Conservation (phyloP, 305 asterid species). For the Plantago coronopus region DNA sequence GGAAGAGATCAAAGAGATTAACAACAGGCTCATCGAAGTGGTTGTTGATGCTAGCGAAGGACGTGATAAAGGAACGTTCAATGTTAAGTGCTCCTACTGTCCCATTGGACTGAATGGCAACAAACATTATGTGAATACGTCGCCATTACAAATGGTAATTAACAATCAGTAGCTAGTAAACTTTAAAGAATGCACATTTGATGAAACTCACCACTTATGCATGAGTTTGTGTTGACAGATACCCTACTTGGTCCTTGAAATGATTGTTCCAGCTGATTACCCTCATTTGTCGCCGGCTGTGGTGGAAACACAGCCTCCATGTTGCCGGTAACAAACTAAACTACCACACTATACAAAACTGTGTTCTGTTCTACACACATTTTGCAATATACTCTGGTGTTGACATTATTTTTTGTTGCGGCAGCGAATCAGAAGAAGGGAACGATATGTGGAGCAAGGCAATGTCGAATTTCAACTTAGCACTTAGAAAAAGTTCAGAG, state of each 20-base stretch:
- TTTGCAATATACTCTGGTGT: no score
- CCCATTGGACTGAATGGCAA: neutral
- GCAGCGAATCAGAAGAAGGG: slow-evolving; percentile 3
- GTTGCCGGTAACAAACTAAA: slow-evolving; percentile 5
- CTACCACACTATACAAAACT: no score
- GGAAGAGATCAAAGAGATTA: slow-evolving; percentile 23
- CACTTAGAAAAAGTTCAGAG: neutral
- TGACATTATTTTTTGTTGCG: neutral
- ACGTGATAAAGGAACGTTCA: neutral
- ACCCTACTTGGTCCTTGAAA: neutral
- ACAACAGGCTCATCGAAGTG: slow-evolving; percentile 14
- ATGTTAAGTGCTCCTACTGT: neutral
- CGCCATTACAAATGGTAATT: neutral
- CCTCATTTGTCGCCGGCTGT: neutral
- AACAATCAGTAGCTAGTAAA: no score
- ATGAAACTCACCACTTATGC: no score
- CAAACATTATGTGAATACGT: neutral
- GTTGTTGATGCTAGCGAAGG: neutral
- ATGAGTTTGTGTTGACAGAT: neutral
- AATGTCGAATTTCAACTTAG: neutral
- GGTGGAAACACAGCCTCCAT: slow-evolving; percentile 1
- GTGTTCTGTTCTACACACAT: no score
- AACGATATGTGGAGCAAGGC: neutral
- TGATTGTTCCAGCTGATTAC: neutral
- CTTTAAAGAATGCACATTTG: no score